These are phyloP conservation scores for Globisporangium viniferum DNA, from an alignment of 352 stramenopile genomes.

Conservation along the genomic window DNA sequence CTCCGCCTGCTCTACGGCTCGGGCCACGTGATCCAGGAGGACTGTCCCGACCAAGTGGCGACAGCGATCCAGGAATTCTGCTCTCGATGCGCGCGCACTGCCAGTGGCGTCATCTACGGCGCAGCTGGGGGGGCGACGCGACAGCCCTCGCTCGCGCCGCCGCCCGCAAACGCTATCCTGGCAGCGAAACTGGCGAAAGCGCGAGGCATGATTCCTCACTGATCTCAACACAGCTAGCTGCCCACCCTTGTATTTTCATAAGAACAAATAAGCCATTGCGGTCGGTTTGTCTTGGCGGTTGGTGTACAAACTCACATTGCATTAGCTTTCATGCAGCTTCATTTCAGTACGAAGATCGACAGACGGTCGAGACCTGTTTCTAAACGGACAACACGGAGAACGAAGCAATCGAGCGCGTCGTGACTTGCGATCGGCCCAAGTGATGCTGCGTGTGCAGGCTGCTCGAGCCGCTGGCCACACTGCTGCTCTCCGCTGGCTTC, in stretches of 20 bases:
- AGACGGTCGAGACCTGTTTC: not conserved
- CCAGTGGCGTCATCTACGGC: conserved; percentile 33
- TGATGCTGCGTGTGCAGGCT: conserved; percentile 18
- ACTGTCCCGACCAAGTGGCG: conserved; percentile 74
- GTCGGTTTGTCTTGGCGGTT: not conserved
- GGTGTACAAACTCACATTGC: conserved; percentile 4
- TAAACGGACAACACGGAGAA: conserved; percentile 39
- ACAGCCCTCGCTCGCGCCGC: conserved; percentile 22
- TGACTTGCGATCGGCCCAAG: conserved; percentile 26
- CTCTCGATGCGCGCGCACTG: conserved; percentile 40
- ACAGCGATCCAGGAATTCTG: conserved; percentile 67
- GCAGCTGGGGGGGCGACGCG: conserved; percentile 22
- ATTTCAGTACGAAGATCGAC: not conserved
- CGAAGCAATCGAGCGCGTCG: conserved; percentile 39
- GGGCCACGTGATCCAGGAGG: conserved; percentile 88
- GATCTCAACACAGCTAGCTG: conserved; percentile 8
- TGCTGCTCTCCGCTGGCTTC: conserved; percentile 18
- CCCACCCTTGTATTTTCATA: not conserved
- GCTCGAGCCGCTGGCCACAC: conserved; percentile 19
- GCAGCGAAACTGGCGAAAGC: conserved; percentile 56
- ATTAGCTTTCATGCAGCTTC: not conserved
- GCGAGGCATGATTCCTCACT: conserved; percentile 55
- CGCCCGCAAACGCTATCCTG: conserved; percentile 30
- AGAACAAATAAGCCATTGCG: not conserved
- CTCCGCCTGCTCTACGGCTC: conserved; percentile 81